Base-by-base conservation (phyloP, 2,329 filamentous ascomycete genomes). In the Fusarium paranaense region DNA sequence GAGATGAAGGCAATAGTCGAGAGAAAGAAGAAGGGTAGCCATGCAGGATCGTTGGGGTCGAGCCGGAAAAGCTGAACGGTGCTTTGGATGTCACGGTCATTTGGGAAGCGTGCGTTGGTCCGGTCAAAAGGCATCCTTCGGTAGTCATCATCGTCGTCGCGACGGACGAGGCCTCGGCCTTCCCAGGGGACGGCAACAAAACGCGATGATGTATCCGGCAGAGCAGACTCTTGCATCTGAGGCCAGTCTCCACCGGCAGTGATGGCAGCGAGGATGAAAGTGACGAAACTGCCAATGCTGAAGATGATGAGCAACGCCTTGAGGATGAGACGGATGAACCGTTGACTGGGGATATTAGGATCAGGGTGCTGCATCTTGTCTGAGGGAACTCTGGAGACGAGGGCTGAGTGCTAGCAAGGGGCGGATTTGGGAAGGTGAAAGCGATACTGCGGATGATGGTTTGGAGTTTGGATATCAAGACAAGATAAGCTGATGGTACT, bases 11-110 rank as follows among this genome's bases (percentile, higher is more conserved):
- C 68, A 2, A 66, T 32, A 38, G 62, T 38, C 13, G 76, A 45
- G 20, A 79, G 45, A 50, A 81, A 68, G 45, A 69, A 8, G 54
- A 77, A 78, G 27, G 78, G 56, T 5, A 59, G 38, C 59, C 61
- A 73, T 27, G 42, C 38, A 52, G 62, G 57, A n/a, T 65, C 50
- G 30, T 62, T 33, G 13, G 18, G 11, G 18, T 54, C 47, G 25
- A 50, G 25, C 5, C 22, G 45, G 16, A 50, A 3, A 50, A 50
- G 5, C 45, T 27, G 14, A 27, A 50, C 2, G 22, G 5, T 2
- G 45, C 6, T 18, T 27, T 50, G 45, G 45, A 18, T 5, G 45
- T 27, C 22, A 27, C 45, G 45, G 45, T 25, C 20, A 47, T 25
- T 47, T 47, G 25, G 27, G 27, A 52, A 32, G 18, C 25, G 16